Base-by-base conservation (phyloP, 805 yeast species). In the Spathaspora gorwiae region DNA sequence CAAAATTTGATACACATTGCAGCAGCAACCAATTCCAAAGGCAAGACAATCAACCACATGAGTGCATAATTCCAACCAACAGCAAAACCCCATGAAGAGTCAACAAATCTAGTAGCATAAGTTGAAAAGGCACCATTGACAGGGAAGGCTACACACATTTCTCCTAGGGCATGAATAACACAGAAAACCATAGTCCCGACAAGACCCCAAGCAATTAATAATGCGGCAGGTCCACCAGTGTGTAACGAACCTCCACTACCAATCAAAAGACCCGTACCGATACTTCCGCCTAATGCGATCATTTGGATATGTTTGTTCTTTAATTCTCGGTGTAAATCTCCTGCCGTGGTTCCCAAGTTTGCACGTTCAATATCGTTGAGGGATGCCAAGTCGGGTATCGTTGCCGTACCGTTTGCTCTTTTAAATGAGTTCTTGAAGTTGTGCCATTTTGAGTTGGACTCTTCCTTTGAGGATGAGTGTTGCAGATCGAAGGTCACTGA, bases 211-310 rank as follows among this genome's bases (percentile, higher is more conserved):
- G 83, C 85, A 34, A 82, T 71, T 9, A 81, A 67, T 33, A 50
- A 72, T 14, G 72, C 63, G 3, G 74, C 75, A 5, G 76, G 75
- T 6, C 75, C 75, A 31, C 75, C 75, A 14, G 61, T 61, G 12
- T 55, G 49, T 50, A 70, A 59, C 1, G 71, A 68, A 15, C 69
- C 61, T 33, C 81, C 81, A 14, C 76, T 64, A 29, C 78, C 77
- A 31, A 72, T 68, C 49, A 76, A 69, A 41, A 76, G 60, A 37
- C 80, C 81, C 8, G 87, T 81, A 56, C 90, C 88, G 47, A 83
- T 78, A 49, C 83, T 76, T 51, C 87, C 87, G 45, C 87, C 89
- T 44, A 83, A 73, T 34, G 88, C 83, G 49, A 82, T 78, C 82
- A 82, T 78, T 60, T 80, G 84, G 45, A 77, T 66, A 46, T 77